phyloP scores from a whole-genome alignment of 2,329 filamentous ascomycete genomes.

The Pseudogymnoascus sp. region DNA sequence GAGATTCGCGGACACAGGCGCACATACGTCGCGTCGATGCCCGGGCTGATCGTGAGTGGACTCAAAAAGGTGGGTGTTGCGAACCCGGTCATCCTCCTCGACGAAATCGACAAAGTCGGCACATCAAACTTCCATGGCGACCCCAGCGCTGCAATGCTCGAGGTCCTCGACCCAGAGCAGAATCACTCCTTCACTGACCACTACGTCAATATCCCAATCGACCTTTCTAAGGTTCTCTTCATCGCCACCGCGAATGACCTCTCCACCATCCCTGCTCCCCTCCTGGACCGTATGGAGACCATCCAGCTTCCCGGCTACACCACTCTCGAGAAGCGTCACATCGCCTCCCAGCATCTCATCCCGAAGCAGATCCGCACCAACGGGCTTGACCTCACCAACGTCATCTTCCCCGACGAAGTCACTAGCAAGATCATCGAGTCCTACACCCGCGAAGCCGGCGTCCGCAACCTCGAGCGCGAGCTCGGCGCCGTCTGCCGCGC shows the following conservation, averaged over 20 bases:
- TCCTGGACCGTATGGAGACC: conserved; percentile 95
- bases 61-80: conserved; percentile 91
- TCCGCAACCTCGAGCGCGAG: conserved; percentile 92
- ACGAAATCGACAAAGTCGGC: conserved; percentile 97
- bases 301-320: conserved; percentile 93
- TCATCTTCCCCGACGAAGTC: conserved; percentile 73
- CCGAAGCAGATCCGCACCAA: conserved; percentile 93
- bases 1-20: conserved; percentile 92
- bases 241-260: conserved; percentile 94
- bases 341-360: conserved; percentile 86
- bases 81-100: conserved; percentile 90
- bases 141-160: conserved; percentile 93
- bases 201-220: conserved; percentile 91
- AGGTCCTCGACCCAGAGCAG: conserved; percentile 95
- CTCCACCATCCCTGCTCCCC: conserved; percentile 88
- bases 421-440: conserved; percentile 92
- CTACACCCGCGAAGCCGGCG: conserved; percentile 93
- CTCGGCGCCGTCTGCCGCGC: conserved; percentile 89
- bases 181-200: conserved; percentile 94
- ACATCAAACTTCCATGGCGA: conserved; percentile 89
- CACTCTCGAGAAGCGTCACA: conserved; percentile 92
- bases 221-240: conserved; percentile 93
- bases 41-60: conserved; percentile 86
- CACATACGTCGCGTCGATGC: conserved; percentile 99
- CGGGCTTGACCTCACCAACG: conserved; percentile 69